Evolutionary conservation across 139 green algal species (phyloP).

Genomic region (Medakamo hakoo): DNA sequence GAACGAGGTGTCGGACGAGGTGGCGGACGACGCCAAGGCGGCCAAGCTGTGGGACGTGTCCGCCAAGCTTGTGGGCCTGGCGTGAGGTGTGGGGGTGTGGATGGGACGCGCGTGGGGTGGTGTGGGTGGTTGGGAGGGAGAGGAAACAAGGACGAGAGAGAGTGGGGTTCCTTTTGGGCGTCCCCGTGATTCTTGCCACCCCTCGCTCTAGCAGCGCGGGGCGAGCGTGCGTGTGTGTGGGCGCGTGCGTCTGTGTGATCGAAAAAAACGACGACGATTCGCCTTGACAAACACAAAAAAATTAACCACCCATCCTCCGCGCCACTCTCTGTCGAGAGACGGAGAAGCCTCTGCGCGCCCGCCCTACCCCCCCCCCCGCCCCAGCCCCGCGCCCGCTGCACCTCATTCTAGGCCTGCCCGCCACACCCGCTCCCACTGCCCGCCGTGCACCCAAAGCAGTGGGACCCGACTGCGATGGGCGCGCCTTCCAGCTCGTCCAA

Average conservation of each 20-base stretch:
- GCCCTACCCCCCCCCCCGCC: too few relatives aligned
- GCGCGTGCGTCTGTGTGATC: not conserved
- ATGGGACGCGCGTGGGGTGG: too few relatives aligned
- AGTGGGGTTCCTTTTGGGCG: not conserved
- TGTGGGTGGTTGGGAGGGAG: not conserved
- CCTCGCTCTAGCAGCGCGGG: not conserved
- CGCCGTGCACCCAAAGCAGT: slow-evolving; percentile 95
- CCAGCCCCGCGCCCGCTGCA: too few relatives aligned
- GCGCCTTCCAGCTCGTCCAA: slow-evolving; percentile 52
- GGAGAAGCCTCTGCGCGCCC: too few relatives aligned
- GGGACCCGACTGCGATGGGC: slow-evolving; percentile 56
- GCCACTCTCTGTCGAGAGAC: too few relatives aligned
- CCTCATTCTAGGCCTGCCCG: slow-evolving; percentile 25
- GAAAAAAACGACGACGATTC: not conserved
- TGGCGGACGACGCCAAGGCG: slow-evolving; percentile 55
- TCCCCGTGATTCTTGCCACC: not conserved
- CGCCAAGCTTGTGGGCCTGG: slow-evolving; percentile 59
- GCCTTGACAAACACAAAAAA: not conserved
- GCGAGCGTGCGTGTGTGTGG: not conserved
- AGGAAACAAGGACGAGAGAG: too few relatives aligned
- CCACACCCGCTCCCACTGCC: slow-evolving; percentile 70
- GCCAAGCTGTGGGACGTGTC: slow-evolving; percentile 56
- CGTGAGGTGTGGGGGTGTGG: slow-evolving; percentile 12
- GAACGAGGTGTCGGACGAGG: slow-evolving; percentile 28
- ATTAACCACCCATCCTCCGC: too few relatives aligned